Conservation (phyloP, 441 rosid species). For the Populus trichocarpa region DNA sequence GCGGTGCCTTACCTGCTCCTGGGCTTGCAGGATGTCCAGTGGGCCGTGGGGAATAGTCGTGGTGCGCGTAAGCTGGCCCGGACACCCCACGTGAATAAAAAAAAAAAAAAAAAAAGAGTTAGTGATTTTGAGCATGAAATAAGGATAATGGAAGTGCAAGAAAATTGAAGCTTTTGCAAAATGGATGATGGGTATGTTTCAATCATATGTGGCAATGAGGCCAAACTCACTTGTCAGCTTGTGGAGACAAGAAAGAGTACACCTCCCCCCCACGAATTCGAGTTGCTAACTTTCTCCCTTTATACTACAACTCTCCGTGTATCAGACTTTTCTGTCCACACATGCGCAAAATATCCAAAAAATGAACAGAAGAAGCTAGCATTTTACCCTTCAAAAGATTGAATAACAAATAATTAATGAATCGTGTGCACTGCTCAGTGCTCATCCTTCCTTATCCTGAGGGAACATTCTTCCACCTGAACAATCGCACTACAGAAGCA, state of each 20-base stretch:
- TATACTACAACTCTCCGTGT: background rate
- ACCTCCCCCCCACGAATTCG: constrained; percentile 26
- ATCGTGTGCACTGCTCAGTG: background rate
- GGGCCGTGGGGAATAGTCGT: too few species aligned
- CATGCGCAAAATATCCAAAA: constrained; percentile 16
- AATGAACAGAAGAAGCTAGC: constrained; percentile 11
- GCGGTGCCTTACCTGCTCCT: too few species aligned
- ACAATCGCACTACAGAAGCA: constrained; percentile 1
- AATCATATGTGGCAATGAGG: constrained; percentile 34
- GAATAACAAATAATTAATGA: constrained; percentile 1
- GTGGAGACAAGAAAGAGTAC: constrained; percentile 40
- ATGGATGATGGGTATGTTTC: constrained; percentile 38
- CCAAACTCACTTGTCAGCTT: constrained; percentile 42
- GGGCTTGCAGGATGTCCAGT: too few species aligned
- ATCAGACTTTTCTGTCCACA: constrained; percentile 21
- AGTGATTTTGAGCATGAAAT: constrained; percentile 19
- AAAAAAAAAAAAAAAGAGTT: too few species aligned
- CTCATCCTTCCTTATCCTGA: background rate
- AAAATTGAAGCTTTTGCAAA: constrained; percentile 19
- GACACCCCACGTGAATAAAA: too few species aligned
- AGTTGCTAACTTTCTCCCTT: constrained; percentile 8
- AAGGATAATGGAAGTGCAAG: constrained; percentile 2
- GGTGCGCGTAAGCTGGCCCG: too few species aligned
- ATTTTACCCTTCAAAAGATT: constrained; percentile 18
- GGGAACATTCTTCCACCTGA: constrained; percentile 17